Evolutionary conservation across 768 basidiomycete genomes (phyloP), one percentile per base, ranked within the genome.

Genomic region (Tylopilus subfusipes): DNA sequence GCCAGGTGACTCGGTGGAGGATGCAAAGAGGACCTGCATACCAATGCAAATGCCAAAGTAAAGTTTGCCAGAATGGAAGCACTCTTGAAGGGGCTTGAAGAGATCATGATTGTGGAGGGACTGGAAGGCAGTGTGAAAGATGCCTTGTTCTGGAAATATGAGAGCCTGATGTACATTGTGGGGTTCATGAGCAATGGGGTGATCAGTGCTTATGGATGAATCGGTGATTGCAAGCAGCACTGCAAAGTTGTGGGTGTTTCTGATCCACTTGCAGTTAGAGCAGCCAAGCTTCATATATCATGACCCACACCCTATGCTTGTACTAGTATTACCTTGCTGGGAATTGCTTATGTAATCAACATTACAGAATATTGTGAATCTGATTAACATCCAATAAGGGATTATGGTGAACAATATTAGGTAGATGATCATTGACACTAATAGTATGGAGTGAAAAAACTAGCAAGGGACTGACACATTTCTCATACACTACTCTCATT

Each of bases 1-100:
- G 19, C 69, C 64, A 14, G 82, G 79, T 13, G 86, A 86, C 75
- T 99, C 97, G 56, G 82, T 73, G 18, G 96, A 98, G 14, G 88
- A 84, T 54, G 81, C 75, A 74, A 93, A 98, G 57, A 99, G 89
- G 53, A 97, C 83, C 72, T 99, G 97, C 86, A 99, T 88, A 63
- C 97, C 97, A 66, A 99, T 92, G 75, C 97, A 99, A 76, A 99
- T 98, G 36, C 93, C 93, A 72, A 97, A 92, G 73, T 97, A 99
- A 2, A 96, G 97, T 63, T 80, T 82, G 24, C 97, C 96, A 11
- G 91, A 91, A 16, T 73, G 72, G 63, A 99, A 85, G 71, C 98
- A 99, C 48, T 79, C 73, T 57, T 80, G 81, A 53, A 99, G 78
- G 24, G 92, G 93, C 58, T 89, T 82, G 33, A 89, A 78, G 54